These are phyloP conservation scores for Acanthamoeba sp. DNA, from an alignment of 208 protist genomes.

Conservation along the genomic window DNA sequence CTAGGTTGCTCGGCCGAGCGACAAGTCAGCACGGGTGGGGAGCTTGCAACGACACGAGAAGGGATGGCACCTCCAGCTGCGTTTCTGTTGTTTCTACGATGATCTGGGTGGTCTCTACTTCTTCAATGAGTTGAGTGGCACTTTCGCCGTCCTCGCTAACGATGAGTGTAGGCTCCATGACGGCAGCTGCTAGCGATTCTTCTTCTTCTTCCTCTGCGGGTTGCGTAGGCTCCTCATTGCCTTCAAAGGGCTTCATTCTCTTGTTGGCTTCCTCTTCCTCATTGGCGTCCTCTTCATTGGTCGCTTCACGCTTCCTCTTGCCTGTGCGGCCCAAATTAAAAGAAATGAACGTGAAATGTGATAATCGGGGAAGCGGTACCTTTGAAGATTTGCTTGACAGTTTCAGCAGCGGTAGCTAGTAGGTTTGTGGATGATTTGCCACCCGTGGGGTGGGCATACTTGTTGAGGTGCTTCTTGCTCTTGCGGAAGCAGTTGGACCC, in stretches of 20 bases:
- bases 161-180: neutral
- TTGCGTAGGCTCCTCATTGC: constrained; percentile 32
- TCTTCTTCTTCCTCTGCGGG: neutral
- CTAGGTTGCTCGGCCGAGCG: neutral
- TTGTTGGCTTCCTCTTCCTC: neutral
- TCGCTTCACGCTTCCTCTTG: neutral
- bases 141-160: neutral
- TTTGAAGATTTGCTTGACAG: neutral
- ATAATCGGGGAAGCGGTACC: neutral
- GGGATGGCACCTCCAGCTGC: neutral
- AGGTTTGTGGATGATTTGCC: neutral
- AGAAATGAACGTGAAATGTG: neutral
- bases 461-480: neutral
- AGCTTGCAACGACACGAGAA: neutral
- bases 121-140: neutral
- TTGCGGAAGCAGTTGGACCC: constrained; percentile 26
- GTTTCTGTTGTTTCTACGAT: neutral
- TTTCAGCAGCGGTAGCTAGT: neutral
- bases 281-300: neutral
- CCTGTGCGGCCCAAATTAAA: neutral
- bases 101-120: constrained; percentile 20
- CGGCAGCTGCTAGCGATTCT: neutral
- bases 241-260: constrained; percentile 4
- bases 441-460: neutral
- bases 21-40: neutral